Evolutionary conservation across 441 rosid species (phyloP), one percentile per base, ranked within the genome.

Genomic region (Pelargonium citronellum): DNA sequence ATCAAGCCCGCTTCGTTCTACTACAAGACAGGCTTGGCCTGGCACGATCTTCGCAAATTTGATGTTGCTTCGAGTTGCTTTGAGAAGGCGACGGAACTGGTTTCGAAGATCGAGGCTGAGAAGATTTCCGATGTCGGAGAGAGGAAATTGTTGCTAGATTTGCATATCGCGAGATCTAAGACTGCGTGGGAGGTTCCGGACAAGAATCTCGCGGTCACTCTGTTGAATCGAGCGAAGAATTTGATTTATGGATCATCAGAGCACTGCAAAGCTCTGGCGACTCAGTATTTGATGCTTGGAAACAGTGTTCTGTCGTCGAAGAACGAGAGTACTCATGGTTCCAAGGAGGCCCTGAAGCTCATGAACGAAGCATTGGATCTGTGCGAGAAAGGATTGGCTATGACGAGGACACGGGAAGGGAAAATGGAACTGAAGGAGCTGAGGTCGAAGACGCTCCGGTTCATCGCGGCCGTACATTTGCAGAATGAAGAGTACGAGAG

Each of bases 11-110:
- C 95, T 49, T 88, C 86, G 75, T 89, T 94, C 83, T 91, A 89
- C 84, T 77, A 84, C 74, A 86, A 85, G 74, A 87, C 96, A 7
- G 97, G 96, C 83, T 51, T 94, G 89, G 89, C 83, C 58, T 94
- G 89, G 89, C 90, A 90, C 66, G 82, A 70, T 64, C 87, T 87
- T 39, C 76, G 79, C 61, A 85, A 75, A 15, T 86, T 84, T 71
- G 96, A 91, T 76, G 87, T 85, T 73, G 93, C 97, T 67, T 91
- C 92, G 46, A 71, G 65, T 74, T 94, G 99, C 86, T 89, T 90
- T 71, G 97, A 94, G 79, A 81, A 77, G 77, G 95, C 97, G 19
- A 83, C 95, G 0, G 94, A 94, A 64, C 80, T 90, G 66, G 74
- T 87, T 34, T 87, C 95, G 5, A 87, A 82, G 68, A 71, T 91